Percentiles rank a stretch among this genome's conserved stretches.
Conservation (phyloP, 148 eudicot species). For the Silene uniflora region DNA sequence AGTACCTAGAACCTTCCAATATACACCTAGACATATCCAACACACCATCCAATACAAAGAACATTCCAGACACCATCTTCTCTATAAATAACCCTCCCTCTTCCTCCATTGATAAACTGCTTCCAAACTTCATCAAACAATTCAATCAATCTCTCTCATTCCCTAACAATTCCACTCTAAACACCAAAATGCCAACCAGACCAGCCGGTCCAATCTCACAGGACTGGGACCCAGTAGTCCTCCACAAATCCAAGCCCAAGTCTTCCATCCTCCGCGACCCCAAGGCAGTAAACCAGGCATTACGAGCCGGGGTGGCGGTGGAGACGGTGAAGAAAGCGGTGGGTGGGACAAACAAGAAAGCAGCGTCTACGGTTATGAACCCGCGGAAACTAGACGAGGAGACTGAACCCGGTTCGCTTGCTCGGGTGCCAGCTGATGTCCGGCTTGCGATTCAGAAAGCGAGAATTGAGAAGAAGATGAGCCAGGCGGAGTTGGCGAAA, state of each 20-base stretch:
- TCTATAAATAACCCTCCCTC: no score
- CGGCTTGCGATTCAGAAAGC: conserved; percentile 64
- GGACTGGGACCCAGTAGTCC: conserved; percentile 76
- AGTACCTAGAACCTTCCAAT: no score
- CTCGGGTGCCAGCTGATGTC: conserved; percentile 42
- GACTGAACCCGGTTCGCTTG: conserved; percentile 57
- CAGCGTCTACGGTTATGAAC: conserved; percentile 36
- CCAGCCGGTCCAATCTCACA: conserved; percentile 40
- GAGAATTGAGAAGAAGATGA: conserved; percentile 71
- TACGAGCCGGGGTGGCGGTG: conserved; percentile 51
- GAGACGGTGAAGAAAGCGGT: conserved; percentile 55
- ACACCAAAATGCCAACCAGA: conserved; percentile 52
- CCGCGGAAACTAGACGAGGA: conserved; percentile 65
- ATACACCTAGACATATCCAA: no score
- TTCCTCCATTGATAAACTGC: no score
- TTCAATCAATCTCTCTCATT: no score
- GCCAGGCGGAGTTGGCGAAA: conserved; percentile 68
- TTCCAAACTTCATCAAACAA: no score
- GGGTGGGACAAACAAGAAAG: conserved; percentile 54
- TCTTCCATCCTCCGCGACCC: no score
- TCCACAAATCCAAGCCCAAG: conserved; percentile 54
- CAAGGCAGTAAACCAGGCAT: conserved; percentile 64
- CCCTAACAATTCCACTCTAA: no score
- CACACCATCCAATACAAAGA: no score
- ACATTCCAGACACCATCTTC: no score